Percentiles rank a stretch among this genome's conserved stretches.
Conservation (phyloP, 2,329 filamentous ascomycete species). For the Penicillium sp. region DNA sequence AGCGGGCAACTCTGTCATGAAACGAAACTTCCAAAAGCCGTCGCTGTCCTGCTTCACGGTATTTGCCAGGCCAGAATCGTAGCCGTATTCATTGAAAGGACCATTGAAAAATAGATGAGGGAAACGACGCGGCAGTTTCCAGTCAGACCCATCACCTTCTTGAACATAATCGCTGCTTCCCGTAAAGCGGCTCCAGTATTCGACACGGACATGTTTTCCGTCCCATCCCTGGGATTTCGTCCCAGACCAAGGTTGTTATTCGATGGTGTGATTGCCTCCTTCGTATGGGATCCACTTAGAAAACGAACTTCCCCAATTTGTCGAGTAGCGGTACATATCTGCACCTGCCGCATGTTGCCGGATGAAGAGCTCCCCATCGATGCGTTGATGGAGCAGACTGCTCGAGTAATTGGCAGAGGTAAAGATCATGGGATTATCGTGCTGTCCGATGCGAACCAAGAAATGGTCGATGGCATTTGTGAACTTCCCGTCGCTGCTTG, state of each 20-base stretch:
- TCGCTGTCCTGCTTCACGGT: slow-evolving; percentile 51
- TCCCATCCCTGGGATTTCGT: slow-evolving; percentile 57
- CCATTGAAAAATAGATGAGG: slow-evolving; percentile 64
- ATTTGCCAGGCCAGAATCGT: slow-evolving; percentile 58
- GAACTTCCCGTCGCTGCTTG: slow-evolving; percentile 40
- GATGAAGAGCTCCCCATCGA: slow-evolving; percentile 48
- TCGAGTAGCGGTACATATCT: slow-evolving; percentile 61
- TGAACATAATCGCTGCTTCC: slow-evolving; percentile 61
- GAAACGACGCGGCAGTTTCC: slow-evolving; percentile 49
- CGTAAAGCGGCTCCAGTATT: slow-evolving; percentile 61
- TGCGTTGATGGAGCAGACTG: slow-evolving; percentile 49
- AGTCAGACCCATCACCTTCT: slow-evolving; percentile 53
- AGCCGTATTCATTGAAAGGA: slow-evolving; percentile 63
- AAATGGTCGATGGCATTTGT: slow-evolving; percentile 60
- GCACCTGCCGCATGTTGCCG: slow-evolving; percentile 62
- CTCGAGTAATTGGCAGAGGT: slow-evolving; percentile 59
- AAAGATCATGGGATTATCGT: slow-evolving; percentile 60
- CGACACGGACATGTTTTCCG: slow-evolving; percentile 61
- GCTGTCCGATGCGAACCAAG: slow-evolving; percentile 58
- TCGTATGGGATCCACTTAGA: slow-evolving; percentile 58
- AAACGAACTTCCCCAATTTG: slow-evolving; percentile 60
- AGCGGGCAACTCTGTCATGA: slow-evolving; percentile 64
- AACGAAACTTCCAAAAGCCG: slow-evolving; percentile 57
- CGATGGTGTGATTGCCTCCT: slow-evolving; percentile 51
- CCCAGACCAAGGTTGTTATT: slow-evolving; percentile 56